Evolutionary conservation across 345 rosid species (phyloP).

Genomic region (Aquilaria malaccensis): DNA sequence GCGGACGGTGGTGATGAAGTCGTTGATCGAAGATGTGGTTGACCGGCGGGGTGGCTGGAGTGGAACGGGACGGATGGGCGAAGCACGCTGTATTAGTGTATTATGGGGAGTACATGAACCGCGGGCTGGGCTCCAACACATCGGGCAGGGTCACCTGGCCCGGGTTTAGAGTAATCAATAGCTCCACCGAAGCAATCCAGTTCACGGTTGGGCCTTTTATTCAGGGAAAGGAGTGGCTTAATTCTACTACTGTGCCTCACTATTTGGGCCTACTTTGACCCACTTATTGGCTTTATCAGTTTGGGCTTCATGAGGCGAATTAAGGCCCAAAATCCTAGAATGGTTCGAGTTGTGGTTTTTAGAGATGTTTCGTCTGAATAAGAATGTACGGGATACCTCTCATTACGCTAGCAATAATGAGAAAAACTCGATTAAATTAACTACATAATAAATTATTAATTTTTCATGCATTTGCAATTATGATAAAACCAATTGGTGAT

Average conservation of each 20-base stretch:
- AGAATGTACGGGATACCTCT: no score
- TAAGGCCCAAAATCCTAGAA: no score
- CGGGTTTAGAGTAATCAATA: slow-evolving; percentile 46
- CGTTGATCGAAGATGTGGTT: slow-evolving; percentile 51
- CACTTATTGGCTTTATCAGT: slow-evolving; percentile 9
- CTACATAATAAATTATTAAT: no score
- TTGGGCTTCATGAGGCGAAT: no score
- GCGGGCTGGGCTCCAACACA: slow-evolving; percentile 60
- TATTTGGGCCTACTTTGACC: not conserved
- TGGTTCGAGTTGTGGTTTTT: no score
- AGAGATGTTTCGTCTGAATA: no score
- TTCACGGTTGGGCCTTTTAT: slow-evolving; percentile 58
- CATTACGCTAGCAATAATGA: no score
- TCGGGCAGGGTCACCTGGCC: slow-evolving; percentile 66
- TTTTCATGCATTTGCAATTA: no score
- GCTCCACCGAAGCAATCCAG: slow-evolving; percentile 38
- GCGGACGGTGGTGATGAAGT: slow-evolving; percentile 52
- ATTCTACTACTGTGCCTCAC: slow-evolving; percentile 45
- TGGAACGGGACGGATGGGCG: slow-evolving; percentile 47
- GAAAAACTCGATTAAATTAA: no score
- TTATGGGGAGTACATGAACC: slow-evolving; percentile 69
- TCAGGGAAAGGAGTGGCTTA: slow-evolving; percentile 59
- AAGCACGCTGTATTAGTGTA: slow-evolving; percentile 56
- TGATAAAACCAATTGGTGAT: no score
- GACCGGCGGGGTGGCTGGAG: slow-evolving; percentile 72